phyloP scores from a whole-genome alignment of 1,139 yeast genomes.

The Trichomonascaceae sp. region DNA sequence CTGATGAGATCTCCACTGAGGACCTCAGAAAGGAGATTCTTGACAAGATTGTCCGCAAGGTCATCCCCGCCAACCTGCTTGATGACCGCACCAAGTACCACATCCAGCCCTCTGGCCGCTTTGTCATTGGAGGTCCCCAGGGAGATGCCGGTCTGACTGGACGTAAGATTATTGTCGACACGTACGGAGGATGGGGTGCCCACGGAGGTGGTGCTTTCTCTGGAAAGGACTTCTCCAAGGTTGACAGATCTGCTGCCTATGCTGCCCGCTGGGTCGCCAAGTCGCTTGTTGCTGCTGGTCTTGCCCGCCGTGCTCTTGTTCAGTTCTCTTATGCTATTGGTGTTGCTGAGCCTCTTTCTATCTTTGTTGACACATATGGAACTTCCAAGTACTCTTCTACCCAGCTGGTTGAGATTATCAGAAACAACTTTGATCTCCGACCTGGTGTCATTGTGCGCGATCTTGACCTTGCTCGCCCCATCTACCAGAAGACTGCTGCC shows the following conservation, averaged over 20 bases:
- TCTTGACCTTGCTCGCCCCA: conserved; percentile 96
- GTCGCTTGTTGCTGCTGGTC: conserved; percentile 86
- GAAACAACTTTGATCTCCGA: conserved; percentile 93
- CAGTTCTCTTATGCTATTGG: conserved; percentile 99
- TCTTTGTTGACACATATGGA: conserved; percentile 96
- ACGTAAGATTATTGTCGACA: conserved; percentile 98
- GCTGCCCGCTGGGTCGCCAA: conserved; percentile 99
- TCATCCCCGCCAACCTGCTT: conserved; percentile 77
- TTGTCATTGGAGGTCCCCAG: conserved; percentile 99
- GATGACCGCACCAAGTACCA: conserved; percentile 95
- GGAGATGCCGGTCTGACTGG: conserved; percentile 99
- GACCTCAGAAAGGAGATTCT: conserved; percentile 70
- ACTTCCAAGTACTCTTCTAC: conserved; percentile 82
- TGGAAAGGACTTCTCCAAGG: conserved; percentile 99
- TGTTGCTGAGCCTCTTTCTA: conserved; percentile 98
- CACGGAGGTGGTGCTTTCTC: conserved; percentile 99
- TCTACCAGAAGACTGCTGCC: conserved; percentile 96
- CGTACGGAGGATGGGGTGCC: conserved; percentile 99
- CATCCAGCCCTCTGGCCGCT: conserved; percentile 99
- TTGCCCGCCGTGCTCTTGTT: conserved; percentile 94
- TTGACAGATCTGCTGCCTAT: conserved; percentile 99
- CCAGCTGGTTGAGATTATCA: conserved; percentile 81
- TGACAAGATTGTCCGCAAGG: conserved; percentile 77
- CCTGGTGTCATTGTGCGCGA: conserved; percentile 98
- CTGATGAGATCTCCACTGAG: conserved; percentile 88